Evolutionary conservation across 345 rosid genomes (phyloP).

Genomic region (Psidium friedrichsthalianum): DNA sequence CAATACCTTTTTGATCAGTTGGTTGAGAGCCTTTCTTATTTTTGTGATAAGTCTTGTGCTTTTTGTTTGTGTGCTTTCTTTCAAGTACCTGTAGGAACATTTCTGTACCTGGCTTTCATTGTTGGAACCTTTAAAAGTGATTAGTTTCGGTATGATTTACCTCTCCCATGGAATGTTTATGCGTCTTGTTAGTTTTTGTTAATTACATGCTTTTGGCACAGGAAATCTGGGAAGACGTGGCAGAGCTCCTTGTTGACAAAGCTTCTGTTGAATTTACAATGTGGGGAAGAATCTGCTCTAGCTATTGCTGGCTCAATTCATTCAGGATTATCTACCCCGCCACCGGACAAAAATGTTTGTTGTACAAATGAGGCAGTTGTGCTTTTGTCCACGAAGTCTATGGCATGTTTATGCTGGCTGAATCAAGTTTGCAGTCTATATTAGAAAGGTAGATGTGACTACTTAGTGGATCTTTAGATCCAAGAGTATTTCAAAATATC

Average conservation of each 20-base stretch:
- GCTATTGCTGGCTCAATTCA: conserved; percentile 27
- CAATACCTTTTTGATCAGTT: background rate
- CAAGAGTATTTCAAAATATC: background rate
- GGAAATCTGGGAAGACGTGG: conserved; percentile 38
- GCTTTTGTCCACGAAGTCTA: background rate
- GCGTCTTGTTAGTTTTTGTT: background rate
- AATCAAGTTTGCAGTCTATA: background rate
- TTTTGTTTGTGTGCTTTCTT: background rate
- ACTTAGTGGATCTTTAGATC: background rate
- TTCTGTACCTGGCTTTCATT: background rate
- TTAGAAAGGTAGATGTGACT: background rate
- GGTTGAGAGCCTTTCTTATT: background rate
- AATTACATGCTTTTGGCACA: conserved; percentile 14
- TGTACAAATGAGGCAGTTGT: conserved; percentile 44
- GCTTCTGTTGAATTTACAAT: conserved; percentile 51
- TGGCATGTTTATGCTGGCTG: background rate
- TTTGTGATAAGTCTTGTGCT: background rate
- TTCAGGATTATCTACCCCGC: conserved; percentile 42
- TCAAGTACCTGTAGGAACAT: background rate
- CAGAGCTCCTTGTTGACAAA: conserved; percentile 41
- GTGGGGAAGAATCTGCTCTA: conserved; percentile 47
- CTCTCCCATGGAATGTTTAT: background rate
- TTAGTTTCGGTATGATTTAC: background rate
- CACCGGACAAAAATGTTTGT: conserved; percentile 42
- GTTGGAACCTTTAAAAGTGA: background rate